Conservation (phyloP, 2,329 filamentous ascomycete species). For the Aspergillaceae sp. region DNA sequence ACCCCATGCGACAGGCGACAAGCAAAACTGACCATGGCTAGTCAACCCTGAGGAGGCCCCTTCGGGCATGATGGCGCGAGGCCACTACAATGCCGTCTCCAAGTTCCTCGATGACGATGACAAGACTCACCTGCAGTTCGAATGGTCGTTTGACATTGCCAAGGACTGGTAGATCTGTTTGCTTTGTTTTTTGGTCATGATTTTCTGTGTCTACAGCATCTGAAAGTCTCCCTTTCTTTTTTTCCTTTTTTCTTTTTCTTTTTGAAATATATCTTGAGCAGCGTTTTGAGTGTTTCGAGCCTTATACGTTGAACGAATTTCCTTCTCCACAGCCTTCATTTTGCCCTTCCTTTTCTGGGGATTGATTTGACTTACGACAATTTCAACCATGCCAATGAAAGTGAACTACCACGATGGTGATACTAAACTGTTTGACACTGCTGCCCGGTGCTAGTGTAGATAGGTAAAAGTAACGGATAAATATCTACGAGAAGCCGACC, state of each 20-base stretch:
- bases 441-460: no score
- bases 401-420: no score
- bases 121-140: constrained; percentile 79
- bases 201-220: neutral
- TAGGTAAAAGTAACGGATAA: no score
- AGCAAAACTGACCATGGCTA: constrained; percentile 28
- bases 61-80: constrained; percentile 78
- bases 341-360: constrained; percentile 4
- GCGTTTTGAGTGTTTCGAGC: constrained; percentile 17
- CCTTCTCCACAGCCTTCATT: constrained; percentile 8
- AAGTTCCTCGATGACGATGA: constrained; percentile 95
- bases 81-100: constrained; percentile 80
- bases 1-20: neutral
- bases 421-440: no score
- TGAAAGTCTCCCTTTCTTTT: neutral
- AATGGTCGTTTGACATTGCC: constrained; percentile 93
- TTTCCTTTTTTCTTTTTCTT: neutral
- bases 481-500: no score
- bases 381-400: no score
- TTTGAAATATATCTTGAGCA: constrained; percentile 8
- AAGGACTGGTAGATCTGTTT: constrained; percentile 66
- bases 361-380: no score
- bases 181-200: neutral
- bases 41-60: constrained; percentile 90
- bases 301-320: constrained; percentile 22